phyloP scores from a whole-genome alignment of 2,329 filamentous ascomycete species.

The Elsinoe fawcettii region DNA sequence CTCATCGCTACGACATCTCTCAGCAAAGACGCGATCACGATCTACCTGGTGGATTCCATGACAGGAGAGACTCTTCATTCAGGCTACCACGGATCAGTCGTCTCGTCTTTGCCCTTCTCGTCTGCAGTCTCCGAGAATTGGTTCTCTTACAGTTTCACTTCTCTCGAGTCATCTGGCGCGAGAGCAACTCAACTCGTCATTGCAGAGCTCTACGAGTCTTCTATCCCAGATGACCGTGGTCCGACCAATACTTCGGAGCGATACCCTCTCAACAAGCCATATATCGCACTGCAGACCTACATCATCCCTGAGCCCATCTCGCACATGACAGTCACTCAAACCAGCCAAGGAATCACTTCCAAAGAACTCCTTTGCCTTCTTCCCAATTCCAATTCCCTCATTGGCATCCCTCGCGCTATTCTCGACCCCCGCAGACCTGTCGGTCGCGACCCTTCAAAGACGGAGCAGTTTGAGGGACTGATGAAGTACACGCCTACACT shows the following conservation, averaged over 20 bases:
- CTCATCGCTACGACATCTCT: constrained; percentile 64
- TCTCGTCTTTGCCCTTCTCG: constrained; percentile 63
- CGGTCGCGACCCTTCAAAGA: constrained; percentile 70
- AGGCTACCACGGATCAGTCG: constrained; percentile 62
- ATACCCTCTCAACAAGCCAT: constrained; percentile 54
- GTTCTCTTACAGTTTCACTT: constrained; percentile 75
- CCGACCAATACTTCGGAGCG: constrained; percentile 54
- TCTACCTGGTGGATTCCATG: constrained; percentile 78
- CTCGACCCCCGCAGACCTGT: constrained; percentile 83
- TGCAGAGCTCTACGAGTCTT: constrained; percentile 84
- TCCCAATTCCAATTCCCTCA: constrained; percentile 62
- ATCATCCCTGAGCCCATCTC: constrained; percentile 72
- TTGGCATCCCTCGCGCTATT: constrained; percentile 68
- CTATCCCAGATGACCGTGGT: constrained; percentile 74
- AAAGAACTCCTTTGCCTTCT: constrained; percentile 75
- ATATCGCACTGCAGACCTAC: constrained; percentile 72
- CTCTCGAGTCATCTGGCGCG: constrained; percentile 47
- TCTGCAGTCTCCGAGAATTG: constrained; percentile 88
- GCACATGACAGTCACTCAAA: constrained; percentile 76
- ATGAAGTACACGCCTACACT: constrained; percentile 66
- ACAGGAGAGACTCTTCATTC: constrained; percentile 74
- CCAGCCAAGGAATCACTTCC: constrained; percentile 81
- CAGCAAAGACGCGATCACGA: constrained; percentile 50
- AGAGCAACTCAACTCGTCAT: constrained; percentile 82
- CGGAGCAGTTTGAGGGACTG: constrained; percentile 77